Evolutionary conservation across 148 eudicot genomes (phyloP).

Genomic region (Gaultheria prostrata): DNA sequence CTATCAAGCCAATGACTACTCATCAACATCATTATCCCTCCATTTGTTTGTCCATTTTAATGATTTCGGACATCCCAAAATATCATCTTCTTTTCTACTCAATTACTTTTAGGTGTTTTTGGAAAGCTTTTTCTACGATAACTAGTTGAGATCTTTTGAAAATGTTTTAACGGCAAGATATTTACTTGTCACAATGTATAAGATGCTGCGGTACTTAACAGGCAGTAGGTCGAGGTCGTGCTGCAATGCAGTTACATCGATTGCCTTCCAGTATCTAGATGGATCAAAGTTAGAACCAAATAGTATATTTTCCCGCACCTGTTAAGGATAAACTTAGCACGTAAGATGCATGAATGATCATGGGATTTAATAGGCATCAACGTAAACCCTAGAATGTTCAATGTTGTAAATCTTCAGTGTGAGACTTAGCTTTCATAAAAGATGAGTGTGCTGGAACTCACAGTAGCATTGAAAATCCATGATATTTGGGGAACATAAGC

Average conservation of each 20-base stretch:
- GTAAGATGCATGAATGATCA: not conserved
- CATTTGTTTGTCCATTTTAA: not conserved
- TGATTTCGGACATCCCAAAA: not conserved
- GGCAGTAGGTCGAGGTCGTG: conserved; percentile 61
- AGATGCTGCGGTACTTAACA: conserved; percentile 32
- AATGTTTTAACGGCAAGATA: not conserved
- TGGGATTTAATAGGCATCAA: not conserved
- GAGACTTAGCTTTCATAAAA: not conserved
- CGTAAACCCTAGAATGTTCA: not conserved
- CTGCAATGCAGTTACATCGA: conserved; percentile 50
- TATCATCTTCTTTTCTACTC: not conserved
- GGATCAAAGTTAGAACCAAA: conserved; percentile 55
- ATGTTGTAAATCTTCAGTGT: not conserved
- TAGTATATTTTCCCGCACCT: conserved; percentile 59
- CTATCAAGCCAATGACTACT: not conserved
- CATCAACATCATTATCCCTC: not conserved
- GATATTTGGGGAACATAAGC: conserved; percentile 70
- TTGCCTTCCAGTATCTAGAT: conserved; percentile 46
- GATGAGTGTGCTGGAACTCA: conserved; percentile 29
- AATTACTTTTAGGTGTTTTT: not conserved
- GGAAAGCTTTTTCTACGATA: not conserved
- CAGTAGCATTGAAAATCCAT: conserved; percentile 68
- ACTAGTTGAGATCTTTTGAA: not conserved
- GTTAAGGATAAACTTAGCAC: not conserved
- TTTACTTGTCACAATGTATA: not conserved